Evolutionary conservation across 2,329 filamentous ascomycete genomes (phyloP), one percentile per base, ranked within the genome.

Genomic region (Talaromyces sp.): DNA sequence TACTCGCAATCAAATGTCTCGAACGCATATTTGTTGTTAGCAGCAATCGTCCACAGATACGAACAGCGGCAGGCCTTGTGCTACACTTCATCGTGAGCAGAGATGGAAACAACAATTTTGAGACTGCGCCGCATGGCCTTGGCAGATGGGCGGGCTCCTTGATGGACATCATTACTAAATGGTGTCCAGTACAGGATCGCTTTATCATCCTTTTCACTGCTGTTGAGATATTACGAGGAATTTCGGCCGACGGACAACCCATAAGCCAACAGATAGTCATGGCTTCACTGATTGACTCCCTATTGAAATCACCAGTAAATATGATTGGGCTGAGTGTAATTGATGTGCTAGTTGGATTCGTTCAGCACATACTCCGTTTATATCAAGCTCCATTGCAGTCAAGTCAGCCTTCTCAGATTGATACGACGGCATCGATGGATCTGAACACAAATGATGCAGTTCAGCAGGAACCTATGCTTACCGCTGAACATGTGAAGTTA

Each of bases 321-420:
- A 84, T 98, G 73, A 97, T 99, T 67, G 95, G 95, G 1, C 83
- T 99, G 54, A 97, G 93, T 74, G 90, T 98, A 61, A 98, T 98
- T 89, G 95, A 99, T 75, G 89, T 98, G 19, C 82, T 98, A 33
- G 83, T 96, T 15, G 90, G 92, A 1, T 83, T 99, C 15, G 87
- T 97, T 68, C 89, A 92, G 69, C 92, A 96, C 73, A 90, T 94
- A 74, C 87, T 92, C 70, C 85, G 88, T 71, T 81, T 96, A 9
- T 84, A 97, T 15, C 90, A 92, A 71, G 83, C 92, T 33, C 80
- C 81, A 13, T 80, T 50, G 9, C 60, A 56, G 27, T 19, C 43
- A 17, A 62, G 27, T 31, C 50, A 59, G 27, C 22, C 45, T 22
- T 9, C 25, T 9, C 25, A 19, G 27, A 22, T 19, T 25, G 37